Conservation (phyloP, 2,329 filamentous ascomycete species). For the Zasmidium angulare region DNA sequence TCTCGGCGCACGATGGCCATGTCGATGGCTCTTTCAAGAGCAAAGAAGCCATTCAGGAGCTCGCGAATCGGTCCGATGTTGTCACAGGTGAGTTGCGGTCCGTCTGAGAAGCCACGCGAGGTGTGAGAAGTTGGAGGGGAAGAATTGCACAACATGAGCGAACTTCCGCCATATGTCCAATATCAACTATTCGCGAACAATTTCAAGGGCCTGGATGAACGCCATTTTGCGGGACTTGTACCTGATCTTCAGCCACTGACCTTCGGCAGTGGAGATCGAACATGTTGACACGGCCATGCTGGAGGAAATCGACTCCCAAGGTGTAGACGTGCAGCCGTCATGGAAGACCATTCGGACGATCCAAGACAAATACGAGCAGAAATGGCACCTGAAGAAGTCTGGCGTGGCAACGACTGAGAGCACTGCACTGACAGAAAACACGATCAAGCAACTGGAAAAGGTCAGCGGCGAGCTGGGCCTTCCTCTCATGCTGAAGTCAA, state of each 20-base stretch:
- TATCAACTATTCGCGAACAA: no score
- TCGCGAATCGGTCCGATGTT: conserved; percentile 76
- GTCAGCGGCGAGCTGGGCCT: conserved; percentile 69
- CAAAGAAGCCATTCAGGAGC: conserved; percentile 70
- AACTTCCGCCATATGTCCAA: no score
- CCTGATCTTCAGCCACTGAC: no score
- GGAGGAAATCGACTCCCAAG: conserved; percentile 73
- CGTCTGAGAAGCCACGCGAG: no score
- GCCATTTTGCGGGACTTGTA: neutral
- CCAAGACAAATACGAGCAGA: conserved; percentile 91
- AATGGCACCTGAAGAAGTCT: conserved; percentile 69
- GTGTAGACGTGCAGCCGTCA: conserved; percentile 65
- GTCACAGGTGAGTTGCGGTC: conserved; percentile 55
- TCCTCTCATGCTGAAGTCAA: conserved; percentile 89
- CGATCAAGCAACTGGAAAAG: conserved; percentile 60
- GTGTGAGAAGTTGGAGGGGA: no score
- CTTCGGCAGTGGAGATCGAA: conserved; percentile 75
- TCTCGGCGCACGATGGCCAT: conserved; percentile 72
- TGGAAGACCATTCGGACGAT: conserved; percentile 86
- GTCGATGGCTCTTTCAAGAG: conserved; percentile 88
- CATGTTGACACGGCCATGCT: conserved; percentile 89
- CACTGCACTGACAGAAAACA: conserved; percentile 61
- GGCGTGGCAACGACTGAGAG: conserved; percentile 73
- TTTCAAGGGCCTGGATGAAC: neutral
- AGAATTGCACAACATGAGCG: no score